Percentiles rank a stretch among this genome's conserved stretches.
Evolutionary conservation across 2,329 filamentous ascomycete genomes (phyloP).

Genomic region (Cladosporium sp.): DNA sequence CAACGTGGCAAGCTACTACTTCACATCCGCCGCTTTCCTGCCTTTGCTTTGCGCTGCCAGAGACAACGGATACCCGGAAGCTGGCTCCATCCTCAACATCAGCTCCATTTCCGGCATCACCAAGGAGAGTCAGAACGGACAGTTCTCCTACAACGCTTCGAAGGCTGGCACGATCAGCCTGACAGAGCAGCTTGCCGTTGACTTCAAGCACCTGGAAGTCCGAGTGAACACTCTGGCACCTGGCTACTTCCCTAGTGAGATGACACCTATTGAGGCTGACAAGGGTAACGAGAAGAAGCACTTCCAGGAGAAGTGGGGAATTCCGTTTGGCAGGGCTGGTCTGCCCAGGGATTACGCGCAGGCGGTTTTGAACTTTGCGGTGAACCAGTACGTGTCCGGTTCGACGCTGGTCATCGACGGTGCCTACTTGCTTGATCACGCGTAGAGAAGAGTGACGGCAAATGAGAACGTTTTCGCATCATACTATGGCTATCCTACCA

Average conservation of each 20-base stretch:
- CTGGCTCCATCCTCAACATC: constrained; percentile 42
- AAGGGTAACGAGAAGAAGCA: constrained; percentile 48
- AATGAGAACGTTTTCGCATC: background rate
- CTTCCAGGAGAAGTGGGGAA: constrained; percentile 29
- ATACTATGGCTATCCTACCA: constrained; percentile 15
- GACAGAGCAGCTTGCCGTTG: constrained; percentile 49
- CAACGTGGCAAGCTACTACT: constrained; percentile 40
- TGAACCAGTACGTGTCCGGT: constrained; percentile 59
- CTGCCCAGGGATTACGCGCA: constrained; percentile 46
- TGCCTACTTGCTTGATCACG: constrained; percentile 45
- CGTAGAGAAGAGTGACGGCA: constrained; percentile 9
- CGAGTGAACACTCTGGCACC: constrained; percentile 53
- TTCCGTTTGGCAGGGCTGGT: constrained; percentile 34
- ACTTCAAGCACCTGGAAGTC: constrained; percentile 48
- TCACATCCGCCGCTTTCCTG: constrained; percentile 41
- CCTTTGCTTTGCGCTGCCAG: constrained; percentile 38
- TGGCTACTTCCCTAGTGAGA: constrained; percentile 52
- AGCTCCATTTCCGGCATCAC: constrained; percentile 40
- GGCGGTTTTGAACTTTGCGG: constrained; percentile 46
- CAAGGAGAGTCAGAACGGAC: constrained; percentile 38
- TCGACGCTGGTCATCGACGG: constrained; percentile 58
- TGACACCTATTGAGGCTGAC: constrained; percentile 47
- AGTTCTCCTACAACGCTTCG: constrained; percentile 44
- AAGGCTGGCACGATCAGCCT: constrained; percentile 49
- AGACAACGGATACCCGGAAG: constrained; percentile 35